Percentiles rank a stretch among this genome's conserved stretches.
These are phyloP conservation scores for Leishmania martiniquensis DNA, from an alignment of 208 protist species.

Conservation along the genomic window DNA sequence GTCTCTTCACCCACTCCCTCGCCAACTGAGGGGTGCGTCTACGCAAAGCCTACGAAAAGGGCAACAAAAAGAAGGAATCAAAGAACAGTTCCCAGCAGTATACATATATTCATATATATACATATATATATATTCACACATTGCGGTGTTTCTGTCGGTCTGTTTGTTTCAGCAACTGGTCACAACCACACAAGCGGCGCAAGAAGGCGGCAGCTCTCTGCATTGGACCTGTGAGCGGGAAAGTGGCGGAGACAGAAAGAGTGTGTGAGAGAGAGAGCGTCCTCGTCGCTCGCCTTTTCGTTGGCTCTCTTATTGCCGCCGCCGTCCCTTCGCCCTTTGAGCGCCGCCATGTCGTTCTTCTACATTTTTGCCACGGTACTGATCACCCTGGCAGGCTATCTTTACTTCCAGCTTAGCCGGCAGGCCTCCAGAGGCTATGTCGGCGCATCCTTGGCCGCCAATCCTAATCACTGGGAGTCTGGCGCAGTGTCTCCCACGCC, in stretches of 20 bases:
- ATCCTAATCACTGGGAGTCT: not conserved
- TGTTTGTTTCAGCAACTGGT: no score
- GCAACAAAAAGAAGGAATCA: not conserved
- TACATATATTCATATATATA: no score
- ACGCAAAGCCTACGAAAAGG: not conserved
- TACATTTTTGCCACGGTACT: slow-evolving; percentile 44
- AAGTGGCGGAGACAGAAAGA: no score
- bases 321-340: not conserved
- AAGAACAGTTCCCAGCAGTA: no score
- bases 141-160: no score
- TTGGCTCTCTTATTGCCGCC: not conserved
- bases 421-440: slow-evolving; percentile 7
- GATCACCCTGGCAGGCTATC: slow-evolving; percentile 50
- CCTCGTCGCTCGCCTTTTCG: not conserved
- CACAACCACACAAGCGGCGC: no score
- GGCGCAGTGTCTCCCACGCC: not conserved
- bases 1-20: not conserved
- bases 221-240: no score
- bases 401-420: slow-evolving; percentile 45
- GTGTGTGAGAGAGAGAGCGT: not conserved
- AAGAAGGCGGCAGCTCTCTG: no score
- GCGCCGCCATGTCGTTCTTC: slow-evolving; percentile 22
- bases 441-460: not conserved
- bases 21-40: no score
- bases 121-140: no score